Conservation (phyloP, 2,329 filamentous ascomycete species). For the Talaromyces sp. region DNA sequence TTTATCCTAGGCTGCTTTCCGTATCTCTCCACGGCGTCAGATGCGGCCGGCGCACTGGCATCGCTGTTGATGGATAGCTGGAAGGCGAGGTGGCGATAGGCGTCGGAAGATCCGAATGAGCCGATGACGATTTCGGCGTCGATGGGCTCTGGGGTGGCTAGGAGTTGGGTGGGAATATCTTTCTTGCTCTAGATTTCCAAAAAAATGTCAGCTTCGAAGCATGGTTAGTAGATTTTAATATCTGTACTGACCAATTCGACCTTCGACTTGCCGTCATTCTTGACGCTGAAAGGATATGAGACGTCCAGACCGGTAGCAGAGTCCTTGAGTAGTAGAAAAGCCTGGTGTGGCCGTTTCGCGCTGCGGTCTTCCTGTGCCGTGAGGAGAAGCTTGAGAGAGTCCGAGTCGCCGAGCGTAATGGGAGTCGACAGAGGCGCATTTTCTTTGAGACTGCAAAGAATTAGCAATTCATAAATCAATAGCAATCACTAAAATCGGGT, state of each 20-base stretch:
- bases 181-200: constrained; percentile 65
- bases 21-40: constrained; percentile 73
- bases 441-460: constrained; percentile 53
- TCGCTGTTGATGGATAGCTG: constrained; percentile 66
- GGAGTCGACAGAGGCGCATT: constrained; percentile 61
- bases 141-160: constrained; percentile 64
- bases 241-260: constrained; percentile 70
- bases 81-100: constrained; percentile 69
- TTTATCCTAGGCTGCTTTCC: constrained; percentile 79
- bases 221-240: not conserved
- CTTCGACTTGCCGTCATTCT: constrained; percentile 81
- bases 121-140: constrained; percentile 78
- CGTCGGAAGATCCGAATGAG: constrained; percentile 73
- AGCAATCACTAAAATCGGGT: not conserved
- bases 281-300: constrained; percentile 77
- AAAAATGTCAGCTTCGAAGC: not conserved
- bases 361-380: constrained; percentile 76
- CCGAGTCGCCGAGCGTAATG: constrained; percentile 63
- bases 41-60: constrained; percentile 56
- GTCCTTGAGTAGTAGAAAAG: constrained; percentile 81
- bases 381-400: constrained; percentile 76
- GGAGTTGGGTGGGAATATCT: constrained; percentile 81
- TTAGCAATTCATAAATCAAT: not conserved
- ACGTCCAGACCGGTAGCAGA: constrained; percentile 73
- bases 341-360: constrained; percentile 85